These are phyloP conservation scores for Clitopilus passeckerianus DNA, from an alignment of 768 basidiomycete genomes.

Conservation along the genomic window DNA sequence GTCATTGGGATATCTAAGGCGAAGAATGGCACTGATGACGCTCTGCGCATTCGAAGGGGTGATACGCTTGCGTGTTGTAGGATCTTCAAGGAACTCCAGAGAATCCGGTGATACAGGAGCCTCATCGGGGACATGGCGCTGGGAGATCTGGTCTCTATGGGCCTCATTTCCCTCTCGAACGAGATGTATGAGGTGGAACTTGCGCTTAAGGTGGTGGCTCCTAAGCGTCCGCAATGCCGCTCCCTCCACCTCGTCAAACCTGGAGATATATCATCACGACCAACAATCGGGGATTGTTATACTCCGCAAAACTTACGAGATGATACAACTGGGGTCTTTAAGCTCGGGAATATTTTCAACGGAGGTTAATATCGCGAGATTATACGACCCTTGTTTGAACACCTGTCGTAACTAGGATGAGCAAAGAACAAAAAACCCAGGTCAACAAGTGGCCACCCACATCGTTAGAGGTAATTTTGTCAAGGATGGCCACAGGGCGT, in stretches of 20 bases:
- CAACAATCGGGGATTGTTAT: too few relatives aligned
- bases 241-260: constrained; percentile 47
- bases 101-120: not conserved
- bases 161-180: not conserved
- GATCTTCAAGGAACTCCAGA: constrained; percentile 44
- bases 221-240: constrained; percentile 40
- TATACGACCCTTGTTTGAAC: not conserved
- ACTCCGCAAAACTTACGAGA: constrained; percentile 5
- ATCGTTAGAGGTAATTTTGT: constrained; percentile 18
- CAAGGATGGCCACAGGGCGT: constrained; percentile 46
- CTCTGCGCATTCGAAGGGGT: constrained; percentile 52
- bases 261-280: constrained; percentile 7
- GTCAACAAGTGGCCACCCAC: not conserved
- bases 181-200: not conserved
- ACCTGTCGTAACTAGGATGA: not conserved
- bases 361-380: not conserved
- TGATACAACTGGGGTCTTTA: not conserved
- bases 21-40: constrained; percentile 46
- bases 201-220: not conserved
- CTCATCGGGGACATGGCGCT: too few relatives aligned
- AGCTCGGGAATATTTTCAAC: not conserved
- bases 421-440: not conserved
- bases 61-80: constrained; percentile 57
- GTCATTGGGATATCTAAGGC: not conserved
- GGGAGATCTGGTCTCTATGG: constrained; percentile 1